A percentile compares a stretch with the other conserved stretches of the same genome.
Evolutionary conservation across 1,139 yeast species (phyloP).

Genomic region (Scheffersomyces parashehatae): DNA sequence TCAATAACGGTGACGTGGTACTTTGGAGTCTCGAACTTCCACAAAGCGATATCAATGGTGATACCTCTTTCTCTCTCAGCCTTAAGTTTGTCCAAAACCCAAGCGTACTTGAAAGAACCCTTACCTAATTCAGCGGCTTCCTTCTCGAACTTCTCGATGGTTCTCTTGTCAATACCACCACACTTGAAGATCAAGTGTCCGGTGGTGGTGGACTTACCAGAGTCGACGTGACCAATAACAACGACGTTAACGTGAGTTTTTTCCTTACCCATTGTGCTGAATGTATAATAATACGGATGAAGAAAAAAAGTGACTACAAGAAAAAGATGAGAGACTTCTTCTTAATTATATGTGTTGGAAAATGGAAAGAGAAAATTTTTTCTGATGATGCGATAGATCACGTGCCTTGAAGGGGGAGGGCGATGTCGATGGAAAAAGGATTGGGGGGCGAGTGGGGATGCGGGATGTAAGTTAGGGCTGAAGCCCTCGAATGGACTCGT

Average conservation of each 20-base stretch:
- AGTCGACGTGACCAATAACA: slow-evolving; percentile 88
- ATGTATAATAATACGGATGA: slow-evolving; percentile 1
- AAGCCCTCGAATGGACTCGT: too few species aligned
- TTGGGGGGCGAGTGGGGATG: too few species aligned
- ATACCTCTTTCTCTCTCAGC: slow-evolving; percentile 98
- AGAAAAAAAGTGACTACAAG: background rate
- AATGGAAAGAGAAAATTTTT: slow-evolving; percentile 4
- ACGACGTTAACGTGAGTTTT: slow-evolving; percentile 98
- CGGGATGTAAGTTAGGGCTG: too few species aligned
- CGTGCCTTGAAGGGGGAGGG: too few species aligned
- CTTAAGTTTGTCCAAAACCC: slow-evolving; percentile 95
- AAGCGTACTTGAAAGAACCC: slow-evolving; percentile 98
- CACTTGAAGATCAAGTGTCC: slow-evolving; percentile 98
- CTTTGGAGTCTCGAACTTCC: slow-evolving; percentile 95
- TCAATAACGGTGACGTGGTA: slow-evolving; percentile 91
- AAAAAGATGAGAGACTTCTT: too few species aligned
- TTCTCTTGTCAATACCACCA: slow-evolving; percentile 94
- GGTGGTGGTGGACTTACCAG: slow-evolving; percentile 32
- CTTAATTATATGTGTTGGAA: background rate
- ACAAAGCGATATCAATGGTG: slow-evolving; percentile 91
- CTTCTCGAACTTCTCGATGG: slow-evolving; percentile 98
- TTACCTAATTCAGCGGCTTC: slow-evolving; percentile 98
- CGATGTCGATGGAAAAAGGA: too few species aligned
- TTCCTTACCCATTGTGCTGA: slow-evolving; percentile 69
- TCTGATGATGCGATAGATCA: too few species aligned